These are phyloP conservation scores for Trypanosoma avium DNA, from an alignment of 208 protist species.

Conservation along the genomic window DNA sequence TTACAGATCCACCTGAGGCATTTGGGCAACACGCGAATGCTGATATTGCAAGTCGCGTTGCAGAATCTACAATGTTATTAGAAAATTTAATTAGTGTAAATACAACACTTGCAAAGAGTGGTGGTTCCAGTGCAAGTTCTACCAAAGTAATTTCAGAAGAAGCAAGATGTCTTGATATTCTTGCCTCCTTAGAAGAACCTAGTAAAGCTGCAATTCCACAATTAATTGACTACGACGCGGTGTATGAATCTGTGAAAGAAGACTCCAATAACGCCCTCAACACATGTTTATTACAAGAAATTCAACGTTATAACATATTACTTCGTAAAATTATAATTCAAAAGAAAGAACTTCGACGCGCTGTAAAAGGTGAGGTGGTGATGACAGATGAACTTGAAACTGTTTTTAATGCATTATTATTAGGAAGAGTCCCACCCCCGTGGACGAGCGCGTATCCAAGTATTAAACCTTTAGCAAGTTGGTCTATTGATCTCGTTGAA, in stretches of 20 bases:
- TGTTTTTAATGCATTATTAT: constrained; percentile 90
- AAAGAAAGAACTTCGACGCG: constrained; percentile 92
- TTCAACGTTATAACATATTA: constrained; percentile 97
- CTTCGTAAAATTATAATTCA: constrained; percentile 89
- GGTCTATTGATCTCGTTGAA: constrained; percentile 94
- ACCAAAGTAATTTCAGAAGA: constrained; percentile 67
- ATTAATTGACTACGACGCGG: constrained; percentile 90
- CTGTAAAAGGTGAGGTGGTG: constrained; percentile 97
- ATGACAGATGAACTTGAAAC: constrained; percentile 97
- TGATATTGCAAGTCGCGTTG: constrained; percentile 96
- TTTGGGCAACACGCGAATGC: constrained; percentile 99
- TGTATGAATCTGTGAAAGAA: constrained; percentile 90
- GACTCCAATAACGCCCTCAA: constrained; percentile 92
- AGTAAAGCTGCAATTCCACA: constrained; percentile 76
- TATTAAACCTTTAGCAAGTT: constrained; percentile 96
- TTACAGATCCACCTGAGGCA: constrained; percentile 95
- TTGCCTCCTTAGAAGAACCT: constrained; percentile 81
- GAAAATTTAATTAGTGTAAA: constrained; percentile 93
- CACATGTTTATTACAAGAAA: constrained; percentile 97
- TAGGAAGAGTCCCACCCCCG: constrained; percentile 90
- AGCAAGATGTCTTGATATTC: constrained; percentile 84
- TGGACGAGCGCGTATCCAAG: constrained; percentile 98
- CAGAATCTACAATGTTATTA: constrained; percentile 92
- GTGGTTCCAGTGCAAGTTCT: constrained; percentile 33
- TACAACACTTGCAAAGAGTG: constrained; percentile 68